Evolutionary conservation across 2,329 filamentous ascomycete genomes (phyloP).

Genomic region (Apiospora saccharicola): DNA sequence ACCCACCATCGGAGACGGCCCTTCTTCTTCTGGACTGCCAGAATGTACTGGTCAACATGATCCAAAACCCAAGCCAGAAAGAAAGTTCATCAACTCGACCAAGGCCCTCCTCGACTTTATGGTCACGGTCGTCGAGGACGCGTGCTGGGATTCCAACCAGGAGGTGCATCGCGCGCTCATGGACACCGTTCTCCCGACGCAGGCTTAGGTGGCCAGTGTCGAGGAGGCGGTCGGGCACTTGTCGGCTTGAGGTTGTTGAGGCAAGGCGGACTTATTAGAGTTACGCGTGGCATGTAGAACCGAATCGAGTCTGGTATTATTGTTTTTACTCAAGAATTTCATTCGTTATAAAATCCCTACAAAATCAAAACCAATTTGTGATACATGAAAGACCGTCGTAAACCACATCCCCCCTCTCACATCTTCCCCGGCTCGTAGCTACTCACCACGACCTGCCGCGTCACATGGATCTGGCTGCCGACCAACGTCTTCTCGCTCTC

Average conservation of each 20-base stretch:
- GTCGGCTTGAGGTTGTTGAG: too few relatives aligned
- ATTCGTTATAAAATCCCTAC: background rate
- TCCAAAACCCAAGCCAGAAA: constrained; percentile 20
- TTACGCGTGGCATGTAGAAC: too few relatives aligned
- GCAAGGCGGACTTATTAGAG: too few relatives aligned
- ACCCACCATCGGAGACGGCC: constrained; percentile 30
- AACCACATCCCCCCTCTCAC: background rate
- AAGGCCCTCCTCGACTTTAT: constrained; percentile 30
- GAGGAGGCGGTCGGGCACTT: background rate
- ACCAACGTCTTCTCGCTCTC: background rate
- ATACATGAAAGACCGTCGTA: background rate
- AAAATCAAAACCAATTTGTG: background rate
- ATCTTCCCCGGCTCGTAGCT: background rate
- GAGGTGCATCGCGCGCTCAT: background rate
- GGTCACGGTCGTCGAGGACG: constrained; percentile 31
- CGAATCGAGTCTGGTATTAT: background rate
- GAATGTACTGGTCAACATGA: constrained; percentile 28
- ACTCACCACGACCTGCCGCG: background rate
- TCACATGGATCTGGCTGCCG: background rate
- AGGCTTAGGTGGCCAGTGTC: background rate
- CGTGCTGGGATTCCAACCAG: constrained; percentile 30
- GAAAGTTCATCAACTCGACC: constrained; percentile 27
- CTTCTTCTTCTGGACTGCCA: constrained; percentile 32
- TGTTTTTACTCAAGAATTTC: background rate
- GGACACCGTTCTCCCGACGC: background rate